Percentiles rank a stretch among this genome's conserved stretches.
Conservation (phyloP, 2,329 filamentous ascomycete species). For the Lasiodiplodia theobromae region DNA sequence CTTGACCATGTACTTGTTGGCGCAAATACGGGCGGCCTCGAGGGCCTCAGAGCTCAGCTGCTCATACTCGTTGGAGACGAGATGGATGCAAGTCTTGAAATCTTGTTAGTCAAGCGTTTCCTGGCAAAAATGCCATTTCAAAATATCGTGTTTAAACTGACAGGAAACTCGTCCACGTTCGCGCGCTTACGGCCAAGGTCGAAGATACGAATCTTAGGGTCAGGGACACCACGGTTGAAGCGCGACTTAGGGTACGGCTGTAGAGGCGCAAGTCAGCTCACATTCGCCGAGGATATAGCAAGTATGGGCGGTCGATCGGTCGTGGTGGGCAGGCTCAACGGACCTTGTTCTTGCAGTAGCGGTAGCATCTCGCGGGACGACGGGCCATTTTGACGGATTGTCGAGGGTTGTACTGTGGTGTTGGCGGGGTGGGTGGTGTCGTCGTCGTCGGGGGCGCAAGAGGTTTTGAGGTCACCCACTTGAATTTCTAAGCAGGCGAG, state of each 20-base stretch:
- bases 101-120: too few species aligned
- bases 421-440: slow-evolving; percentile 13
- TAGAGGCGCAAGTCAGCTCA: slow-evolving; percentile 27
- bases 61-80: slow-evolving; percentile 99
- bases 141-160: too few species aligned
- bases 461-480: slow-evolving; percentile 30
- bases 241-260: slow-evolving; percentile 99
- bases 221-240: slow-evolving; percentile 98
- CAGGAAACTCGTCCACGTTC: slow-evolving; percentile 97
- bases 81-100: slow-evolving; percentile 72
- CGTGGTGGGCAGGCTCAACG: slow-evolving; percentile 44
- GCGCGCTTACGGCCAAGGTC: slow-evolving; percentile 98
- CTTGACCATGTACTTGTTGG: slow-evolving; percentile 93
- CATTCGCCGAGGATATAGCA: background rate
- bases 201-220: slow-evolving; percentile 91
- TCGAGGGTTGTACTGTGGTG: slow-evolving; percentile 53
- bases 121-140: slow-evolving; percentile 54
- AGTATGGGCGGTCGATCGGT: slow-evolving; percentile 6
- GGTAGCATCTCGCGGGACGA: slow-evolving; percentile 99
- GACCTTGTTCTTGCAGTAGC: slow-evolving; percentile 99
- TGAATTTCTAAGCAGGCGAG: slow-evolving; percentile 31
- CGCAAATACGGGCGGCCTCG: slow-evolving; percentile 99
- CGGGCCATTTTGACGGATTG: slow-evolving; percentile 91
- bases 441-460: slow-evolving; percentile 25
- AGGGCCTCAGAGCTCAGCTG: slow-evolving; percentile 99